Percentiles rank a stretch among this genome's conserved stretches.
These are phyloP conservation scores for Penicillium cataractarum DNA, from an alignment of 495 filamentous ascomycete genomes.

Conservation along the genomic window DNA sequence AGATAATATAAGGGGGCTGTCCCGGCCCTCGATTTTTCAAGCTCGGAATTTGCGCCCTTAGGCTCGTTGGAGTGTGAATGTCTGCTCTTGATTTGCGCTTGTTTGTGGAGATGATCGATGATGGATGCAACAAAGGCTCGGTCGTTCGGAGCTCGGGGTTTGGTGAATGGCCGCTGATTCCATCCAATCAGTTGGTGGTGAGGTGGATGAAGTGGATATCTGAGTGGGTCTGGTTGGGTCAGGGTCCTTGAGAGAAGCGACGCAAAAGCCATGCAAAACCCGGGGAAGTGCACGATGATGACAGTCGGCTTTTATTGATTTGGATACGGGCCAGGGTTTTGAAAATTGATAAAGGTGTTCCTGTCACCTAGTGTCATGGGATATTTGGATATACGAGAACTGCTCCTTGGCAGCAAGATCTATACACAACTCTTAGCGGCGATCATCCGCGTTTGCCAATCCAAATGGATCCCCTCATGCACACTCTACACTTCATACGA, in stretches of 20 bases:
- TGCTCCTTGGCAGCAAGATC: background rate
- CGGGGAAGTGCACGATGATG: background rate
- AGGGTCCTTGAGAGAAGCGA: background rate
- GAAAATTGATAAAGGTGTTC: background rate
- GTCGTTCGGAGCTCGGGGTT: constrained; percentile 16
- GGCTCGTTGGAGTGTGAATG: background rate
- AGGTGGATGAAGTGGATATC: background rate
- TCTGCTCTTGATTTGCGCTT: background rate
- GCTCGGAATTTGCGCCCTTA: background rate
- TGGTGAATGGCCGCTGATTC: constrained; percentile 9
- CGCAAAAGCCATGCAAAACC: background rate
- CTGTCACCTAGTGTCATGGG: background rate
- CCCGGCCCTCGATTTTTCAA: background rate
- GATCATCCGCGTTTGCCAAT: background rate
- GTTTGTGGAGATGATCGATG: background rate
- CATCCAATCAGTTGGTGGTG: background rate
- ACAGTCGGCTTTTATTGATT: background rate
- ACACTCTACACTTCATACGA: no score
- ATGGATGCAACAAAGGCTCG: constrained; percentile 2
- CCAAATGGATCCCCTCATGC: no score
- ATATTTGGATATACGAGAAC: background rate
- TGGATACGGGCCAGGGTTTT: background rate
- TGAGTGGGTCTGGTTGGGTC: background rate
- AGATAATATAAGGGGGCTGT: background rate
- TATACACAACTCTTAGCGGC: background rate